Evolutionary conservation across 176 grass and related monocot genomes (phyloP).

Genomic region (Leersia perrieri): DNA sequence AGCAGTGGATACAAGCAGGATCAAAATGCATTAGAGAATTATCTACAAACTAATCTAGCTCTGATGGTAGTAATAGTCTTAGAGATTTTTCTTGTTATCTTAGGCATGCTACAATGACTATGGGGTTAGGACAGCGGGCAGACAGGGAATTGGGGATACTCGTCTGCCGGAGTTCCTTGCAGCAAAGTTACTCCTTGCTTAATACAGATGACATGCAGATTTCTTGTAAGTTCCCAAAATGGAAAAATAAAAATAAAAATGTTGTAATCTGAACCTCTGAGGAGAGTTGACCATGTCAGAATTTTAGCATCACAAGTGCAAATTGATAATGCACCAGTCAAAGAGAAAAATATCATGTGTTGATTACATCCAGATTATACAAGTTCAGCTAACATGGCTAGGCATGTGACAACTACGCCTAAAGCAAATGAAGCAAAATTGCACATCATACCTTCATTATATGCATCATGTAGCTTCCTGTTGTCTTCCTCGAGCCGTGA

Average conservation of each 20-base stretch:
- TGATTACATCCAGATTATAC: not conserved
- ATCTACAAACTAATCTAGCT: not conserved
- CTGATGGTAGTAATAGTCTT: not conserved
- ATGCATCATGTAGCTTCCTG: conserved; percentile 59
- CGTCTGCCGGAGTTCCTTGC: not conserved
- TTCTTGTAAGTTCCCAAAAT: not conserved
- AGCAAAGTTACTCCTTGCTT: not conserved
- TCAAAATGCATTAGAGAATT: not conserved
- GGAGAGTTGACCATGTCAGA: not conserved
- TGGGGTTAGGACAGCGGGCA: not conserved
- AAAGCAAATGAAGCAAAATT: not conserved
- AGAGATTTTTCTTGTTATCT: not conserved
- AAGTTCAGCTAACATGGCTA: conserved; percentile 10
- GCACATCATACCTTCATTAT: conserved; percentile 60
- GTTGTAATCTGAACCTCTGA: not conserved
- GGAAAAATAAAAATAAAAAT: no score
- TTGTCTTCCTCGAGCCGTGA: conserved; percentile 52
- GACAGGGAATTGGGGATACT: not conserved
- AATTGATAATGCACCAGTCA: not conserved
- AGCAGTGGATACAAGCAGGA: not conserved
- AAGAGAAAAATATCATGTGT: conserved; percentile 11
- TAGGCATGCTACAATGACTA: not conserved
- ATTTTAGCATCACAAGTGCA: not conserved
- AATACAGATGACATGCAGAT: not conserved
- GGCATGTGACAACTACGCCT: not conserved